A percentile compares a stretch with the other conserved stretches of the same genome.
phyloP scores from a whole-genome alignment of 805 yeast species.

The Candida berthetii region DNA sequence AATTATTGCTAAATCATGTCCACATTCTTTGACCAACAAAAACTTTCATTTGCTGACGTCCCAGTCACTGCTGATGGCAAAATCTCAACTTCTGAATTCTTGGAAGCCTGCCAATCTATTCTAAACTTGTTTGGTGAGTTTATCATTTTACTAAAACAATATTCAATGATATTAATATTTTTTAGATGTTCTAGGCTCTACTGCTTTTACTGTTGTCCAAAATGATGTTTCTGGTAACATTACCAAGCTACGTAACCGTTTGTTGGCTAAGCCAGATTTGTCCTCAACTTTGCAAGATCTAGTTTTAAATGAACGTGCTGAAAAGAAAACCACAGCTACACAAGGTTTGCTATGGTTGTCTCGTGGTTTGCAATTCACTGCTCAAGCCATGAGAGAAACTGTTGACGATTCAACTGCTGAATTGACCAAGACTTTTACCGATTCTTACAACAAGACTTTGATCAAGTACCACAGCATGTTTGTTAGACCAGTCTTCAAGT shows the following conservation, averaged over 20 bases:
- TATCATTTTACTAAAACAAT: not conserved
- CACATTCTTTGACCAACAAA: conserved; percentile 78
- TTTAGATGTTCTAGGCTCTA: conserved; percentile 66
- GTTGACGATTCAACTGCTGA: conserved; percentile 56
- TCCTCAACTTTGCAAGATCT: conserved; percentile 72
- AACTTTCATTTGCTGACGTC: conserved; percentile 71
- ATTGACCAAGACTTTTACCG: conserved; percentile 71
- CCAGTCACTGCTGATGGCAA: conserved; percentile 52
- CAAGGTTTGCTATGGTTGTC: conserved; percentile 88
- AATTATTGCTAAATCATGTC: conserved; percentile 34
- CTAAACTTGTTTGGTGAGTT: conserved; percentile 68
- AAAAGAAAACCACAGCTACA: conserved; percentile 68
- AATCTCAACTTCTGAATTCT: conserved; percentile 67
- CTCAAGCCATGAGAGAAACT: conserved; percentile 80
- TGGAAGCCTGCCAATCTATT: conserved; percentile 79
- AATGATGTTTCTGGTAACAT: conserved; percentile 87
- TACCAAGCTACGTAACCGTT: conserved; percentile 61
- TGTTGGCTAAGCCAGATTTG: conserved; percentile 56
- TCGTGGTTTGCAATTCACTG: conserved; percentile 86
- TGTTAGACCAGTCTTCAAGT: conserved; percentile 79
- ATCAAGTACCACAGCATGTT: conserved; percentile 77
- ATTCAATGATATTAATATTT: not conserved
- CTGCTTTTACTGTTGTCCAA: conserved; percentile 82
- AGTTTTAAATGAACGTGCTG: conserved; percentile 64
- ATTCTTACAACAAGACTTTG: conserved; percentile 77